phyloP scores from a whole-genome alignment of 305 asterid genomes.

The Solanum hybrid region DNA sequence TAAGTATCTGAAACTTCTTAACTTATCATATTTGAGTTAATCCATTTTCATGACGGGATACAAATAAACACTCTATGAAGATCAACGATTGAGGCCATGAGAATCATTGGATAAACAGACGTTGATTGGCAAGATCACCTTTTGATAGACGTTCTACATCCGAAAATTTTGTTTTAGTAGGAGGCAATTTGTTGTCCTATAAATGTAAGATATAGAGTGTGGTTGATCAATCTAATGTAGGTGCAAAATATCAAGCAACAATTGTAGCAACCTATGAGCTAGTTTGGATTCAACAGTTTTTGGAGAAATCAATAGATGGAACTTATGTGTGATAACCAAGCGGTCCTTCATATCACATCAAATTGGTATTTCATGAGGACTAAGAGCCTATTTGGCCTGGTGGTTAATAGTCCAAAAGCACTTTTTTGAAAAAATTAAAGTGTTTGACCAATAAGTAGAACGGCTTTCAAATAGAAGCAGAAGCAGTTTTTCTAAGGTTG shows the following conservation, averaged over 20 bases:
- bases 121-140: background rate
- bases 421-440: background rate
- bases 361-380: background rate
- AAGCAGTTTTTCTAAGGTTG: background rate
- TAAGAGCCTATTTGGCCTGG: background rate
- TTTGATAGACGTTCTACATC: background rate
- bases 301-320: background rate
- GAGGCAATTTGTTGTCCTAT: background rate
- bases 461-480: background rate
- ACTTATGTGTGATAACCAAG: background rate
- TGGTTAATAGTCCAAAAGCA: background rate
- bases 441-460: background rate
- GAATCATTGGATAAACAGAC: background rate
- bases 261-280: background rate
- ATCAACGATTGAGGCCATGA: background rate
- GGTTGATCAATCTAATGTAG: background rate
- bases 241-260: background rate
- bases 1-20: background rate
- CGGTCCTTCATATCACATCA: background rate
- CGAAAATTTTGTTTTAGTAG: background rate
- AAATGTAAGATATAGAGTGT: background rate
- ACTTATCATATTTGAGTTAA: background rate
- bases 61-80: background rate
- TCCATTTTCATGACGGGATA: background rate
- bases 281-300: background rate